Evolutionary conservation across 306 rosid genomes (phyloP).

Genomic region (Adenanthera pavonina): DNA sequence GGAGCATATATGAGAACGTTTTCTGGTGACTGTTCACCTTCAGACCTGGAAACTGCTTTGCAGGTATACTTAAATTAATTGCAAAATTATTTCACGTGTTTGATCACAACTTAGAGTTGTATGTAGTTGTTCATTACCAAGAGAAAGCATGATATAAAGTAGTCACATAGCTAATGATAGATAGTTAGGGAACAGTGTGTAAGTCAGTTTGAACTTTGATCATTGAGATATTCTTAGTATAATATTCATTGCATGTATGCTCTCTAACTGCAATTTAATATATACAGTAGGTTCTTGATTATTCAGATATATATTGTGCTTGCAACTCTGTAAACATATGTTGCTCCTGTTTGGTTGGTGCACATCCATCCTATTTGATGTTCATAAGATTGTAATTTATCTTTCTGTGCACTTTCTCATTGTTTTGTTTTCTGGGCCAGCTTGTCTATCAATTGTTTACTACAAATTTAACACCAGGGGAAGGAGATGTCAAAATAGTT

Average conservation of each 20-base stretch:
- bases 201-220: neutral
- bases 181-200: neutral
- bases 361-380: neutral
- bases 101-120: slow-evolving; percentile 6
- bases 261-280: slow-evolving; percentile 20
- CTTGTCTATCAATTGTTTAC: slow-evolving; percentile 95
- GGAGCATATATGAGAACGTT: slow-evolving; percentile 98
- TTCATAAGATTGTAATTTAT: slow-evolving; percentile 4
- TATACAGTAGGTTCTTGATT: slow-evolving; percentile 2
- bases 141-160: slow-evolving; percentile 1
- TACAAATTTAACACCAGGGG: slow-evolving; percentile 75
- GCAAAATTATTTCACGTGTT: slow-evolving; percentile 10
- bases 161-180: slow-evolving; percentile 21
- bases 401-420: slow-evolving; percentile 19
- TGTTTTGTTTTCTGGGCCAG: slow-evolving; percentile 52
- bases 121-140: slow-evolving; percentile 19
- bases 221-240: neutral
- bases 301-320: slow-evolving; percentile 8
- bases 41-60: slow-evolving; percentile 97
- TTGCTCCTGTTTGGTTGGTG: neutral
- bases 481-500: slow-evolving; percentile 89
- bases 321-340: neutral
- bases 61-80: slow-evolving; percentile 66
- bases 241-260: slow-evolving; percentile 15
- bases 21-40: slow-evolving; percentile 92